A percentile compares a stretch with the other conserved stretches of the same genome.
These are phyloP conservation scores for Coemansia nantahalensis DNA, from an alignment of 192 early-diverging fungal genomes.

Conservation along the genomic window DNA sequence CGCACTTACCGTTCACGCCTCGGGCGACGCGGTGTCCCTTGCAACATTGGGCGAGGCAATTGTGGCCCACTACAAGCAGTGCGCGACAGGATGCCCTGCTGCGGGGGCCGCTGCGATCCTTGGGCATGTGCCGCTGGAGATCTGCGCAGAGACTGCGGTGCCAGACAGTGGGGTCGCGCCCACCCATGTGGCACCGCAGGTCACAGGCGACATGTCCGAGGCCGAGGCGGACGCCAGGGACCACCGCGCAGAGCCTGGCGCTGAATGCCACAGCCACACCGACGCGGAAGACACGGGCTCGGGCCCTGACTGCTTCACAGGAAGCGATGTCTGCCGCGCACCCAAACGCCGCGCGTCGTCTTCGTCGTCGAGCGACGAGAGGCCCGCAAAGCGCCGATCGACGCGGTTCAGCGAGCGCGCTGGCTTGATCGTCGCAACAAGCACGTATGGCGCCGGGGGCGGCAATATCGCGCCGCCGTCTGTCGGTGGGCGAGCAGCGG, in stretches of 20 bases:
- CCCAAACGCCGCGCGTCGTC: slow-evolving; percentile 24
- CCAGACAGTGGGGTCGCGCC: too few relatives aligned
- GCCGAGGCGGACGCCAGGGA: background rate
- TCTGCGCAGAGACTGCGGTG: background rate
- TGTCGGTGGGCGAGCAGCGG: background rate
- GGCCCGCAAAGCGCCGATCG: slow-evolving; percentile 45
- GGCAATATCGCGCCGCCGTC: background rate
- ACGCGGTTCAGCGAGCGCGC: slow-evolving; percentile 44
- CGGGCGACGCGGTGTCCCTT: background rate
- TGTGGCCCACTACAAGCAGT: background rate
- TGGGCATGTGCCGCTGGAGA: background rate
- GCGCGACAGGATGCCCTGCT: background rate
- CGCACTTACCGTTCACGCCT: background rate
- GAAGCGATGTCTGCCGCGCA: background rate
- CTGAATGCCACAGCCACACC: background rate
- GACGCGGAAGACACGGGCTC: background rate
- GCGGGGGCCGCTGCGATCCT: background rate
- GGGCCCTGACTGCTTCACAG: background rate
- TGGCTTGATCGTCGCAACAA: background rate
- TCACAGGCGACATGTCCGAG: too few relatives aligned
- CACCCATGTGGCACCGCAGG: too few relatives aligned
- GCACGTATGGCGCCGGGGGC: background rate
- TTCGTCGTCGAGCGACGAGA: slow-evolving; percentile 45
- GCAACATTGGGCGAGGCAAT: background rate
- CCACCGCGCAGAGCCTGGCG: background rate